Conservation (phyloP, 2,329 filamentous ascomycete species). For the Boeremia exigua region DNA sequence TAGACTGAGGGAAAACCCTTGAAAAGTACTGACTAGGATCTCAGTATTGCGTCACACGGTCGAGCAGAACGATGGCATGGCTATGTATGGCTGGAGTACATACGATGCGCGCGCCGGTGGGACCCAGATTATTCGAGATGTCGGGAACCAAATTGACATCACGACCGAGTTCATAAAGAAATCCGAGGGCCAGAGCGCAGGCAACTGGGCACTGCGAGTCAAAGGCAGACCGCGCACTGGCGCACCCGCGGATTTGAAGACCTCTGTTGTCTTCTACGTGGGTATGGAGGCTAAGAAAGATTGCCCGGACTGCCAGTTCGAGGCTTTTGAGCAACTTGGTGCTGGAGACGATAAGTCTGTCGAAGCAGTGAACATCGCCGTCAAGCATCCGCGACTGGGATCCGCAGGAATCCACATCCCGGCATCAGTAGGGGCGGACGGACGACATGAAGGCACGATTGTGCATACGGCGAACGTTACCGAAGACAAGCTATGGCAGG, state of each 20-base stretch:
- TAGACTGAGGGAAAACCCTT: neutral
- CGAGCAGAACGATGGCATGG: slow-evolving; percentile 90
- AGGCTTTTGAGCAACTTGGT: slow-evolving; percentile 61
- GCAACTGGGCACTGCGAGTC: slow-evolving; percentile 87
- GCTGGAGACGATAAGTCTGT: slow-evolving; percentile 55
- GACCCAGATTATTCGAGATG: slow-evolving; percentile 85
- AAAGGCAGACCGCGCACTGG: slow-evolving; percentile 77
- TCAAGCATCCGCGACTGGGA: slow-evolving; percentile 73
- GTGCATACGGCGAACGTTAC: slow-evolving; percentile 72
- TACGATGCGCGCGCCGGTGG: slow-evolving; percentile 89
- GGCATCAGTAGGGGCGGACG: slow-evolving; percentile 63
- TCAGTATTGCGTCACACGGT: slow-evolving; percentile 82
- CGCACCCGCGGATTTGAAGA: slow-evolving; percentile 69
- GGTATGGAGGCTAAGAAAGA: slow-evolving; percentile 75
- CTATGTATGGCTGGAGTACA: slow-evolving; percentile 94
- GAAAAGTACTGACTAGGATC: slow-evolving; percentile 12
- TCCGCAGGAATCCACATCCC: slow-evolving; percentile 78
- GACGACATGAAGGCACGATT: slow-evolving; percentile 65
- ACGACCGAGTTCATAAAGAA: slow-evolving; percentile 92
- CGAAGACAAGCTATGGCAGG: slow-evolving; percentile 76
- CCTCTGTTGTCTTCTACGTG: slow-evolving; percentile 80
- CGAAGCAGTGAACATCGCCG: slow-evolving; percentile 70
- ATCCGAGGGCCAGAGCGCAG: slow-evolving; percentile 80
- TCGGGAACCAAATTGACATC: slow-evolving; percentile 82
- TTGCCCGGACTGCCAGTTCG: slow-evolving; percentile 52